Conservation (phyloP, 805 yeast species). For the Myxozyma monticola region DNA sequence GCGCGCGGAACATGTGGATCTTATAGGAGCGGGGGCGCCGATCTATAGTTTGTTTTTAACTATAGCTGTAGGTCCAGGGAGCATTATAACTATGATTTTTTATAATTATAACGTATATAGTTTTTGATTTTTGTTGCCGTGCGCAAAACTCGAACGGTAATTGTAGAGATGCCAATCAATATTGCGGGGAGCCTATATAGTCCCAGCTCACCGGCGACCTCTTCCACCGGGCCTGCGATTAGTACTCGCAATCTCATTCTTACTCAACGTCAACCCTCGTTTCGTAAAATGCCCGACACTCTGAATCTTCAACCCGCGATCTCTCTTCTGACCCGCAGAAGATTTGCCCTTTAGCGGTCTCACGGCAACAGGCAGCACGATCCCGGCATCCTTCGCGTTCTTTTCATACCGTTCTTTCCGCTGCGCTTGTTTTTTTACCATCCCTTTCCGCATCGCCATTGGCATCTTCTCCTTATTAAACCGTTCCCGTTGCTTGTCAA, state of each 20-base stretch:
- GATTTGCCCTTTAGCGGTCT: slow-evolving; percentile 38
- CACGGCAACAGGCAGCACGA: slow-evolving; percentile 62
- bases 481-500: slow-evolving; percentile 4
- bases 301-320: slow-evolving; percentile 76
- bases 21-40: too few relatives aligned
- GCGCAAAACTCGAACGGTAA: too few relatives aligned
- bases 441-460: slow-evolving; percentile 83
- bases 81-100: too few relatives aligned
- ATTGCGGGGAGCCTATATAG: too few relatives aligned
- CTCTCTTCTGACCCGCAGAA: slow-evolving; percentile 45
- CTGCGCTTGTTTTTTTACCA: slow-evolving; percentile 57
- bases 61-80: too few relatives aligned
- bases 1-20: too few relatives aligned
- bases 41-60: too few relatives aligned
- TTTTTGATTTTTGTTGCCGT: too few relatives aligned
- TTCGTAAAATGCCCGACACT: slow-evolving; percentile 75
- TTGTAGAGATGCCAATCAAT: too few relatives aligned
- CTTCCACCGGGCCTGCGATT: too few relatives aligned
- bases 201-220: too few relatives aligned
- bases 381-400: slow-evolving; percentile 88
- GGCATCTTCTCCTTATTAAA: slow-evolving; percentile 68
- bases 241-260: slow-evolving; percentile 65
- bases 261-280: slow-evolving; percentile 73
- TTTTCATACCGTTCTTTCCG: slow-evolving; percentile 60
- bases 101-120: too few relatives aligned